A percentile compares a stretch with the other conserved stretches of the same genome.
phyloP scores from a whole-genome alignment of 305 asterid species.

The Petunia hybrid region DNA sequence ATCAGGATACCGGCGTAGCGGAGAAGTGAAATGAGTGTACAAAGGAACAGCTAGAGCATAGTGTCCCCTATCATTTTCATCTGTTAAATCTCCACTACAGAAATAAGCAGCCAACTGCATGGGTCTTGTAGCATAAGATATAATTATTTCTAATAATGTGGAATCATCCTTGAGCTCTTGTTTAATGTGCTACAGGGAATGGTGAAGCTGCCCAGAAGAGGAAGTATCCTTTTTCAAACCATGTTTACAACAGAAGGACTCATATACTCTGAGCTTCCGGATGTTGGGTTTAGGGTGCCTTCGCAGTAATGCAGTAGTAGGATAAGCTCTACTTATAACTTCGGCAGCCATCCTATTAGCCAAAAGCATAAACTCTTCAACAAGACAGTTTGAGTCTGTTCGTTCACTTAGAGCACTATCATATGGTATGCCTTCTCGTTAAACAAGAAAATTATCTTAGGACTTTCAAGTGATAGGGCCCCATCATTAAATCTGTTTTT shows the following conservation, averaged over 20 bases:
- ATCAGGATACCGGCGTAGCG: slow-evolving; percentile 92
- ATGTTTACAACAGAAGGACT: slow-evolving; percentile 74
- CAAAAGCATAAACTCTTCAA: slow-evolving; percentile 92
- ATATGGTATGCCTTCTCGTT: slow-evolving; percentile 86
- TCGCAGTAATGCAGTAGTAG: slow-evolving; percentile 76
- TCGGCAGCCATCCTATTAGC: slow-evolving; percentile 94
- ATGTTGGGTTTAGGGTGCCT: slow-evolving; percentile 87
- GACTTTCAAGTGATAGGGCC: slow-evolving; percentile 82
- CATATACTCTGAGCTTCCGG: slow-evolving; percentile 72
- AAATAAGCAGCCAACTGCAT: slow-evolving; percentile 89
- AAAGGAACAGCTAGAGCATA: slow-evolving; percentile 85
- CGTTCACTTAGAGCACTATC: slow-evolving; percentile 56
- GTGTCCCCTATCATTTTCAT: slow-evolving; percentile 62
- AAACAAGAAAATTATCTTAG: slow-evolving; percentile 68
- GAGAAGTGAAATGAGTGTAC: slow-evolving; percentile 95
- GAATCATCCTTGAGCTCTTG: slow-evolving; percentile 65
- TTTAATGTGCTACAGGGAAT: slow-evolving; percentile 65
- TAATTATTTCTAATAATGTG: slow-evolving; percentile 66
- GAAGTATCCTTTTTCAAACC: slow-evolving; percentile 68
- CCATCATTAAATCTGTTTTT: slow-evolving; percentile 72
- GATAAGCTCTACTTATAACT: slow-evolving; percentile 86
- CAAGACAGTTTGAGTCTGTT: slow-evolving; percentile 68
- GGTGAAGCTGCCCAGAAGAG: slow-evolving; percentile 66
- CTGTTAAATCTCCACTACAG: slow-evolving; percentile 74
- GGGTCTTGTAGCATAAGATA: slow-evolving; percentile 78